Percentiles rank a stretch among this genome's conserved stretches.
These are phyloP conservation scores for Venturia oleaginea DNA, from an alignment of 2,329 filamentous ascomycete genomes.

Conservation along the genomic window DNA sequence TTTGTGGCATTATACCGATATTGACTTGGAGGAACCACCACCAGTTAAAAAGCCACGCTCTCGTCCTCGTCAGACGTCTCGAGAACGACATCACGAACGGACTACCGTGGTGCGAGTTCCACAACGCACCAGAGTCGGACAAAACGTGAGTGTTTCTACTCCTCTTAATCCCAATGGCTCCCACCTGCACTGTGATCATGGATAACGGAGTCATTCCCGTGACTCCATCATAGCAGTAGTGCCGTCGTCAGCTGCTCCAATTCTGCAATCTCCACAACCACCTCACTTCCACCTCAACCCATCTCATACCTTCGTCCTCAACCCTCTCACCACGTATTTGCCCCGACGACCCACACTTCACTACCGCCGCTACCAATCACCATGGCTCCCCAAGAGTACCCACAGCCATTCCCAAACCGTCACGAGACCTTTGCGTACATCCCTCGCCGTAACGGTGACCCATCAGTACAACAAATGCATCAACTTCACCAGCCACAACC, in stretches of 20 bases:
- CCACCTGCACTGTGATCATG: neutral
- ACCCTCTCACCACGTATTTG: neutral
- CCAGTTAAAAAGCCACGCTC: neutral
- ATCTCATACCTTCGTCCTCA: neutral
- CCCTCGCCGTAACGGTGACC: slow-evolving; percentile 1
- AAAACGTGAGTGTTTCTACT: neutral
- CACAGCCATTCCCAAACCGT: slow-evolving; percentile 8
- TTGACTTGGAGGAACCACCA: neutral
- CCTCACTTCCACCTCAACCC: neutral
- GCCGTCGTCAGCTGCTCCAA: neutral
- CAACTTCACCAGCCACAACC: neutral
- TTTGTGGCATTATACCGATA: slow-evolving; percentile 1
- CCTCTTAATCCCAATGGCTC: neutral
- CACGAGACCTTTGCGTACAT: slow-evolving; percentile 6
- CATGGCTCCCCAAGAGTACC: slow-evolving; percentile 1
- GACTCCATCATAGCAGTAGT: neutral
- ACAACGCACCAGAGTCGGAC: neutral
- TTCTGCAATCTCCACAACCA: neutral
- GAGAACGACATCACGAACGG: neutral
- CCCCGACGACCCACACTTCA: neutral
- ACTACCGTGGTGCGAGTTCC: neutral
- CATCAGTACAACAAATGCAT: neutral
- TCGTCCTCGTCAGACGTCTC: neutral
- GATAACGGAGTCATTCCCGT: neutral
- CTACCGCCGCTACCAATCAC: neutral